Base-by-base conservation (phyloP, 1,284 basidiomycete genomes). In the Irpex lacteus region DNA sequence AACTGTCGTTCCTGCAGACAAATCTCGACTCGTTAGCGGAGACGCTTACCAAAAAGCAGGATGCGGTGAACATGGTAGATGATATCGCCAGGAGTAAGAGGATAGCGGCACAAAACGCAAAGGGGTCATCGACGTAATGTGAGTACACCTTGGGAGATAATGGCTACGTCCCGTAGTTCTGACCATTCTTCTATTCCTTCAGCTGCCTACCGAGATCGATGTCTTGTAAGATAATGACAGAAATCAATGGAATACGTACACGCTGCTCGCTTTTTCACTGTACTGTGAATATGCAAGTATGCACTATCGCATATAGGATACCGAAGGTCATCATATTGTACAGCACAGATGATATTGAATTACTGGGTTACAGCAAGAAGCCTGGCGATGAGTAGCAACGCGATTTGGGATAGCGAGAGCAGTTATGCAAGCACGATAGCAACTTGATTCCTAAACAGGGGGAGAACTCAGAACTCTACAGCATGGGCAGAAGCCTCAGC, bases 41-140 rank as follows among this genome's bases (percentile, higher is more conserved):
- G 61, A 93, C 93, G 38, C 91, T 97, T 66, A 83, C 89, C 75
- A 91, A 90, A 77, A 98, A 97, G 79, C 88, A 94, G 77, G 94
- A 96, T 26, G 50, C 50, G 50, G 8, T 53, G 50, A 53, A 18
- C 9, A 18, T 53, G 18, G 50, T 53, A 53, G 50, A 53, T 9
- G 50, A 53, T 26, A 53, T 53, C 7, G 50, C 50, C 18, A 18
- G 50, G 50, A 19, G 50, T 19, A 53, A 53, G 21, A 53, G 50
- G 18, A 19, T 26, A 18, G 50, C 50, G 18, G 9, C 18, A 9
- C 18, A 18, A 3, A 53, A 26, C 5, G 50, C 38, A 4, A 38
- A 60, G 52, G 53, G 57, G 11, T 59, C 26, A 2, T 21, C n/a
- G 18, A 19, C 18, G 32, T 38, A 37, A 37, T 3, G 32, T 58